These are phyloP conservation scores for Gillenia trifoliata DNA, from an alignment of 306 rosid species.

Conservation along the genomic window DNA sequence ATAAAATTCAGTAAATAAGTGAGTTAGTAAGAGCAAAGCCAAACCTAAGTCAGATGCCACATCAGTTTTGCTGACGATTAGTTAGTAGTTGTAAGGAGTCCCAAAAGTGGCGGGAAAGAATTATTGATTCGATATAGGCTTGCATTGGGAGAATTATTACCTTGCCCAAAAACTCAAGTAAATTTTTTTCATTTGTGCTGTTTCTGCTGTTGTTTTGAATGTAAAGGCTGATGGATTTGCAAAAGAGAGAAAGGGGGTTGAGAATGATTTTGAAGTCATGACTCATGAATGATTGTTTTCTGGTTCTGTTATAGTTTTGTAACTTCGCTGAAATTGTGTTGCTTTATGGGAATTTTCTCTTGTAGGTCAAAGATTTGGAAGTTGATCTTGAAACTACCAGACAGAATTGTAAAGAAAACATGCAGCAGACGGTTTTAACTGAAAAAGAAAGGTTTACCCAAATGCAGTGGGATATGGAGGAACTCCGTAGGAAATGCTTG, in stretches of 20 bases:
- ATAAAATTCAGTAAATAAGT: neutral
- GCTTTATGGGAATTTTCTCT: neutral
- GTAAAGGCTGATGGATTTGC: neutral
- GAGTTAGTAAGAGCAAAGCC: neutral
- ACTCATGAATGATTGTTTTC: no score
- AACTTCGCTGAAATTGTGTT: neutral
- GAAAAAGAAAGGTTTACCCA: slow-evolving; percentile 78
- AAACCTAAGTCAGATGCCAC: neutral
- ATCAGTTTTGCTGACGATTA: neutral
- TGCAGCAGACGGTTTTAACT: slow-evolving; percentile 66
- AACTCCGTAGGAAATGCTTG: slow-evolving; percentile 64
- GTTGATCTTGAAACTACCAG: slow-evolving; percentile 82
- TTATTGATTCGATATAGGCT: neutral
- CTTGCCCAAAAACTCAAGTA: neutral
- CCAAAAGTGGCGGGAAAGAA: neutral
- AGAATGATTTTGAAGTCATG: neutral
- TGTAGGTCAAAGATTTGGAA: slow-evolving; percentile 86
- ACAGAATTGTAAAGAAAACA: slow-evolving; percentile 59
- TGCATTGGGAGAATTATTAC: neutral
- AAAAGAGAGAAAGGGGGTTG: neutral
- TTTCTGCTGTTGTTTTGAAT: no score
- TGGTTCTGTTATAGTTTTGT: neutral
- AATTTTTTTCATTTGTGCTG: no score
- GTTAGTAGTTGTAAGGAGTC: neutral
- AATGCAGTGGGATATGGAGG: slow-evolving; percentile 90